Evolutionary conservation across 1,284 basidiomycete species (phyloP).

Genomic region (Tranzscheliella williamsii): DNA sequence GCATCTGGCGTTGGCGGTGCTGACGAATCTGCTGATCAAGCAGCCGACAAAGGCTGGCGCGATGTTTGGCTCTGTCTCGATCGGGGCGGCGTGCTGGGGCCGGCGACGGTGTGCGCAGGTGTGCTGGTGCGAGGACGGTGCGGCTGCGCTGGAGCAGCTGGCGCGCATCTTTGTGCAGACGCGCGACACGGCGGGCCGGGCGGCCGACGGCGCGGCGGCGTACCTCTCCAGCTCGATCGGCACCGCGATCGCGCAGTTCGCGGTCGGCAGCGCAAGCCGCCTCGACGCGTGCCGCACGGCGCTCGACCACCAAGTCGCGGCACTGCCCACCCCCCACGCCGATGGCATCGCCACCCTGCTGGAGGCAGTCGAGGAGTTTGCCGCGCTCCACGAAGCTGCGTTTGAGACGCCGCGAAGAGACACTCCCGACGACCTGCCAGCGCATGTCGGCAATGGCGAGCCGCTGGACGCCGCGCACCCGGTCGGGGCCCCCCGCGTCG

Average conservation of each 20-base stretch:
- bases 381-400: constrained; percentile 19
- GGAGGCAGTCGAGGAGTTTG: constrained; percentile 38
- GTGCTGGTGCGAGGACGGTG: constrained; percentile 9
- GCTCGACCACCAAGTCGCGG: constrained; percentile 1
- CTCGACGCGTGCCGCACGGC: constrained; percentile 5
- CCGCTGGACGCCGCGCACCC: not conserved
- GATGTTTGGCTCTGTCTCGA: constrained; percentile 3
- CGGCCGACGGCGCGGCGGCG: constrained; percentile 23
- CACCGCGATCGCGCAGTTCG: constrained; percentile 34
- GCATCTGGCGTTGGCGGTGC: constrained; percentile 32
- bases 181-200: constrained; percentile 6
- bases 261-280: constrained; percentile 7
- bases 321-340: not conserved
- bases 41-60: constrained; percentile 23
- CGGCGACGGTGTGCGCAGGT: constrained; percentile 4
- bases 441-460: not conserved
- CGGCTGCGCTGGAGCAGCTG: constrained; percentile 9
- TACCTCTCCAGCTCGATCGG: constrained; percentile 42
- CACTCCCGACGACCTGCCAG: not conserved
- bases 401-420: not conserved
- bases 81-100: constrained; percentile 12
- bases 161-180: constrained; percentile 26
- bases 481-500: constrained; percentile 69
- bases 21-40: constrained; percentile 37
- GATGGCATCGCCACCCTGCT: constrained; percentile 15